phyloP scores from a whole-genome alignment of 1,284 basidiomycete genomes.

The Ustanciosporium gigantosporum region DNA sequence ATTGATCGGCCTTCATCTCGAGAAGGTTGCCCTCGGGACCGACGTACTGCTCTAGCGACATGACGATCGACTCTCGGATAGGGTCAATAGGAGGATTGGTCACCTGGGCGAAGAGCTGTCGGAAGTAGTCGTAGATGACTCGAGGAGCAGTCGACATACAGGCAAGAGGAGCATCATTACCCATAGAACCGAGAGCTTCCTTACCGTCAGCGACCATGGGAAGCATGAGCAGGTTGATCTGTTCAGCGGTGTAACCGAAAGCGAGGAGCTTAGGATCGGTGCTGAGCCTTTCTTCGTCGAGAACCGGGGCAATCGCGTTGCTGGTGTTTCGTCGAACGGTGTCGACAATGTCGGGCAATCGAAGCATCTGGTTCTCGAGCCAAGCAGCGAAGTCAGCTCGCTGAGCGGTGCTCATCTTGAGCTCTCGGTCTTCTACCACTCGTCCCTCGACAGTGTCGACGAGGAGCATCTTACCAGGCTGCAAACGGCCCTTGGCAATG shows the following conservation, averaged over 20 bases:
- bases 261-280: slow-evolving; percentile 56
- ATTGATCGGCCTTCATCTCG: slow-evolving; percentile 55
- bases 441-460: slow-evolving; percentile 59
- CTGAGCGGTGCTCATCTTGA: slow-evolving; percentile 57
- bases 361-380: slow-evolving; percentile 57
- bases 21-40: slow-evolving; percentile 59
- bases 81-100: slow-evolving; percentile 60
- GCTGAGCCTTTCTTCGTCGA: slow-evolving; percentile 48
- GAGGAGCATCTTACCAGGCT: slow-evolving; percentile 59
- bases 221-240: slow-evolving; percentile 56
- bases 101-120: slow-evolving; percentile 59
- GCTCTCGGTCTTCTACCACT: slow-evolving; percentile 58
- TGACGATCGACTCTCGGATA: slow-evolving; percentile 58
- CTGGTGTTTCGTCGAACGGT: slow-evolving; percentile 32
- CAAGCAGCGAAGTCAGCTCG: slow-evolving; percentile 58
- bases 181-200: slow-evolving; percentile 59
- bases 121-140: slow-evolving; percentile 59
- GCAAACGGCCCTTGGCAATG: slow-evolving; percentile 55
- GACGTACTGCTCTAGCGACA: slow-evolving; percentile 58
- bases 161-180: slow-evolving; percentile 57
- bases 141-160: slow-evolving; percentile 54
- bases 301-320: slow-evolving; percentile 43
- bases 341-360: slow-evolving; percentile 50
- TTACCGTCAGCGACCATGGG: slow-evolving; percentile 55
- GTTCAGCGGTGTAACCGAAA: slow-evolving; percentile 58